phyloP scores from a whole-genome alignment of 768 basidiomycete species.

The Hericium erinaceus region DNA sequence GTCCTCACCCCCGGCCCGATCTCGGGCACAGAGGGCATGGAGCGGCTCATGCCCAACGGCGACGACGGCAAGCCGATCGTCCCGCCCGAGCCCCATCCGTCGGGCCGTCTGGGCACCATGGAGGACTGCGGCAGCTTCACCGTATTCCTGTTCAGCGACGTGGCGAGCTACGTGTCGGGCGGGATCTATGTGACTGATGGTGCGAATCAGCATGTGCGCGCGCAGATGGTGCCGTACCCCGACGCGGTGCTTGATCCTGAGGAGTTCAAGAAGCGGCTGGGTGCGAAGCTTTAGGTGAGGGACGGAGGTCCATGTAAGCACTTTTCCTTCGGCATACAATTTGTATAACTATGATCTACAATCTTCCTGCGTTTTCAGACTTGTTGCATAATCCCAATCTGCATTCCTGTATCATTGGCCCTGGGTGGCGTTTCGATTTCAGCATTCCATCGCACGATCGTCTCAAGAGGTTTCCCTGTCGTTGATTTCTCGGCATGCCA shows the following conservation, averaged over 20 bases:
- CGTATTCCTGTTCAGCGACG: conserved; percentile 76
- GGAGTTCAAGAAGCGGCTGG: conserved; percentile 37
- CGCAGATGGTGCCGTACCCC: conserved; percentile 51
- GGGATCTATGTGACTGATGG: conserved; percentile 67
- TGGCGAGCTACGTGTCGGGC: conserved; percentile 68
- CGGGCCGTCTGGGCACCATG: conserved; percentile 48
- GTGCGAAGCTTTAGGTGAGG: too few species aligned
- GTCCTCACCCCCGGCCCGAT: conserved; percentile 83
- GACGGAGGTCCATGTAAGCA: too few species aligned
- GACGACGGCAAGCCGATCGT: not conserved
- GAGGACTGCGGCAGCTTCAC: conserved; percentile 63
- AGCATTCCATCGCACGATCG: too few species aligned
- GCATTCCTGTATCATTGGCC: too few species aligned
- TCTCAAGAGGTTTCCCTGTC: too few species aligned
- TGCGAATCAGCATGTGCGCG: conserved; percentile 39
- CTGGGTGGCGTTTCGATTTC: too few species aligned
- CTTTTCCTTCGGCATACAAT: too few species aligned
- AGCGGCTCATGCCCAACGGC: conserved; percentile 34
- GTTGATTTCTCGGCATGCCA: too few species aligned
- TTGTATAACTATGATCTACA: too few species aligned
- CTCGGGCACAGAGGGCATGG: conserved; percentile 63
- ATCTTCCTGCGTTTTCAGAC: too few species aligned
- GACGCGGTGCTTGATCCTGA: conserved; percentile 51
- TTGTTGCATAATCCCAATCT: too few species aligned
- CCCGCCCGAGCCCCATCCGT: conserved; percentile 6